A percentile compares a stretch with the other conserved stretches of the same genome.
Conservation (phyloP, 441 rosid genomes). For the Eruca vesicaria region DNA sequence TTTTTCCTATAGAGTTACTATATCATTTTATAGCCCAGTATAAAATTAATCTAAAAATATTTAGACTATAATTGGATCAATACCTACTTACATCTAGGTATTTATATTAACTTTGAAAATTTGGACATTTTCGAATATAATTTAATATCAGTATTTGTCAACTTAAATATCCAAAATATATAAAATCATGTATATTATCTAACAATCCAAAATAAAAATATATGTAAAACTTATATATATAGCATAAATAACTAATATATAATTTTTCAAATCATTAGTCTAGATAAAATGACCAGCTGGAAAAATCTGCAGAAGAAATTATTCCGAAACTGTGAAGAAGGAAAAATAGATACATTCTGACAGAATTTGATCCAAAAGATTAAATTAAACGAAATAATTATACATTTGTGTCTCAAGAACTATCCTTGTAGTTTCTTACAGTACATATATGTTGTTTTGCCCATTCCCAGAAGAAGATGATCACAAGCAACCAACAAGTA, state of each 20-base stretch:
- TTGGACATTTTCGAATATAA: background rate
- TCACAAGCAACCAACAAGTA: constrained; percentile 16
- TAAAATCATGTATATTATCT: no score
- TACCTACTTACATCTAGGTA: no score
- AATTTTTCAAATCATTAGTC: background rate
- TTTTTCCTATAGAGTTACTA: no score
- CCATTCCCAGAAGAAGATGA: constrained; percentile 5
- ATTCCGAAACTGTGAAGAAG: background rate
- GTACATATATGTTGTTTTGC: constrained; percentile 9
- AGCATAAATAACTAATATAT: background rate
- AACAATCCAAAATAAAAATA: no score
- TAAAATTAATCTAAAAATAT: no score
- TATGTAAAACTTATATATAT: background rate
- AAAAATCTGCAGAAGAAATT: background rate
- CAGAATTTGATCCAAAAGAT: background rate
- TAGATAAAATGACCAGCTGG: background rate
- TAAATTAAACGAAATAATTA: constrained; percentile 16
- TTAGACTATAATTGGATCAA: background rate
- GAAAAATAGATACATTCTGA: background rate
- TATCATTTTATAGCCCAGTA: no score
- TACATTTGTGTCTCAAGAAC: constrained; percentile 22
- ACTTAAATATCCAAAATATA: no score
- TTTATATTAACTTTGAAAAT: no score
- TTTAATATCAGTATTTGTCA: no score
- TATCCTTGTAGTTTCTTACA: constrained; percentile 25